A percentile compares a stretch with the other conserved stretches of the same genome.
phyloP scores from a whole-genome alignment of 2,329 filamentous ascomycete genomes.

The Pleomassaria siparia region DNA sequence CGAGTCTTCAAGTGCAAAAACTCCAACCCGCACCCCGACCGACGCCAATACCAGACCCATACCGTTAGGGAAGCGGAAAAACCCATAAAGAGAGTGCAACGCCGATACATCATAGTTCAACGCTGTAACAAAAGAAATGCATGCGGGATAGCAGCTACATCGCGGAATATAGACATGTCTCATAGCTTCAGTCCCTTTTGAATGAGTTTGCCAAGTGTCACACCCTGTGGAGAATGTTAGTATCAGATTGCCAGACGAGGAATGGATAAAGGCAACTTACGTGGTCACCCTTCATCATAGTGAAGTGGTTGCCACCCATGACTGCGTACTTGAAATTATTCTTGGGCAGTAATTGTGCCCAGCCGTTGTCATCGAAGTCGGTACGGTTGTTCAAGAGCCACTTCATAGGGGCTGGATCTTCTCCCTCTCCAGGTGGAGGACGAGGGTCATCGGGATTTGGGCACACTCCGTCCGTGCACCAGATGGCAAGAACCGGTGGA shows the following conservation, averaged over 20 bases:
- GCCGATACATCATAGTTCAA: conserved; percentile 34
- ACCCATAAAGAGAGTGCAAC: conserved; percentile 17
- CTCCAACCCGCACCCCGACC: neutral
- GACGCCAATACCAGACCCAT: conserved; percentile 6
- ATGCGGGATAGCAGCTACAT: conserved; percentile 22
- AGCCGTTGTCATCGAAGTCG: conserved; percentile 70
- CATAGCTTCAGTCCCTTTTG: conserved; percentile 45
- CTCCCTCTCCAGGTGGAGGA: conserved; percentile 62
- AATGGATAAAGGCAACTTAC: conserved; percentile 37
- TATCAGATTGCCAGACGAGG: neutral
- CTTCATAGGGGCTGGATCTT: conserved; percentile 56
- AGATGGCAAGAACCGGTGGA: conserved; percentile 66
- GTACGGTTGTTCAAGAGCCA: conserved; percentile 74
- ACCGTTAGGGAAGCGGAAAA: conserved; percentile 11
- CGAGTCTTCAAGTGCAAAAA: too few species aligned
- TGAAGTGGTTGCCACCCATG: conserved; percentile 74
- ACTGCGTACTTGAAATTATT: conserved; percentile 65
- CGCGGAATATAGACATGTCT: conserved; percentile 2
- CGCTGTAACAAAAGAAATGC: conserved; percentile 38
- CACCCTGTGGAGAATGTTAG: conserved; percentile 38
- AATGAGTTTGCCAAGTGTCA: conserved; percentile 47
- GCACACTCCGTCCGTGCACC: conserved; percentile 74
- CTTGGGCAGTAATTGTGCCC: conserved; percentile 65
- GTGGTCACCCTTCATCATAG: conserved; percentile 68
- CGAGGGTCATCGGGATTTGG: conserved; percentile 65